phyloP scores from a whole-genome alignment of 352 stramenopile genomes.

The Globisporangium cylindrosporum region DNA sequence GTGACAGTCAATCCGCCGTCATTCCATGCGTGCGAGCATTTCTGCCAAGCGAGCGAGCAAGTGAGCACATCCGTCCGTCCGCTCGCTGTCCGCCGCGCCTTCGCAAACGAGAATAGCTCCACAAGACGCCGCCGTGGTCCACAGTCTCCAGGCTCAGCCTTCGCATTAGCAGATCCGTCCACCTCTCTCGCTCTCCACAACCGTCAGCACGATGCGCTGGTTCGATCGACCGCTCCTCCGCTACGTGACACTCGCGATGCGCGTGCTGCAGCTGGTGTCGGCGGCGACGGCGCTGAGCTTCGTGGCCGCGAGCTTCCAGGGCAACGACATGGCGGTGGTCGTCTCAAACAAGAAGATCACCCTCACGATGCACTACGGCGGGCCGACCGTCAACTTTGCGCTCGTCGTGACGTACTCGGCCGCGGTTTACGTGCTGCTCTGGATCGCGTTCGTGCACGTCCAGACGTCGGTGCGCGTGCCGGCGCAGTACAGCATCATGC shows the following conservation, averaged over 20 bases:
- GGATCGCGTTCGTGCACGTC: constrained; percentile 46
- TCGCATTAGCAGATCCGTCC: background rate
- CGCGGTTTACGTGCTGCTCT: constrained; percentile 44
- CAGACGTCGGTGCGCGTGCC: constrained; percentile 29
- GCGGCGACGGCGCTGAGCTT: constrained; percentile 48
- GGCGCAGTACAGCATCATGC: constrained; percentile 38
- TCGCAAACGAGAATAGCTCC: background rate
- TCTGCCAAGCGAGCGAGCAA: background rate
- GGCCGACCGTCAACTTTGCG: constrained; percentile 55
- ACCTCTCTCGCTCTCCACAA: background rate
- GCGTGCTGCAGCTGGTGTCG: constrained; percentile 46
- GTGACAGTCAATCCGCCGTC: background rate
- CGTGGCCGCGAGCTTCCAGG: constrained; percentile 45
- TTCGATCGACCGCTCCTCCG: constrained; percentile 37
- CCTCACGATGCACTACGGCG: constrained; percentile 56
- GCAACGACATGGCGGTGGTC: constrained; percentile 24
- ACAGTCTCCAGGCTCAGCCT: background rate
- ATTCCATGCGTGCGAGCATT: constrained; percentile 2
- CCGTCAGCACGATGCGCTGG: constrained; percentile 18
- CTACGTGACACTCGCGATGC: constrained; percentile 45
- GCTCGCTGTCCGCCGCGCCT: background rate
- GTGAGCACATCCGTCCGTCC: background rate
- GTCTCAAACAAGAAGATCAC: constrained; percentile 30
- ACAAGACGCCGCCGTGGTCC: background rate
- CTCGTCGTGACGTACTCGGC: constrained; percentile 61